Percentiles rank a stretch among this genome's conserved stretches.
Conservation (phyloP, 805 yeast species). For the Blastobotrys americana region DNA sequence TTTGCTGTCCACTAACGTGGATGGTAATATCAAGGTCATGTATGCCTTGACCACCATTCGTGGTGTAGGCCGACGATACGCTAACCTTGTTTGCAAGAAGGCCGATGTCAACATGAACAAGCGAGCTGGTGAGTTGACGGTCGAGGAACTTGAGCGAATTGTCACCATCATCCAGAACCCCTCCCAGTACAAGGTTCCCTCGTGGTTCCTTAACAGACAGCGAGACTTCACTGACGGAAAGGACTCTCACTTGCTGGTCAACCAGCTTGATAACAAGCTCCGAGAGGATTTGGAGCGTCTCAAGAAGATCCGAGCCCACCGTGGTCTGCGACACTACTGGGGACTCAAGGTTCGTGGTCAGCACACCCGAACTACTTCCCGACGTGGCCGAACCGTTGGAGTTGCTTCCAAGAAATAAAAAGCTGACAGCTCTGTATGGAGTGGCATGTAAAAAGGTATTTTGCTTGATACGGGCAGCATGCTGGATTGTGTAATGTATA, state of each 20-base stretch:
- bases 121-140: constrained; percentile 99
- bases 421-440: neutral
- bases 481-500: too few relatives aligned
- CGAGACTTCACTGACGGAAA: constrained; percentile 97
- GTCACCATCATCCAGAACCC: constrained; percentile 99
- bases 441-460: too few relatives aligned
- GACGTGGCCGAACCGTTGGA: constrained; percentile 66
- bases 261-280: constrained; percentile 97
- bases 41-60: constrained; percentile 99
- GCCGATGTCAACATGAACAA: constrained; percentile 97
- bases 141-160: constrained; percentile 99
- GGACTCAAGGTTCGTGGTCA: constrained; percentile 99
- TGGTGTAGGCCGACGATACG: constrained; percentile 99
- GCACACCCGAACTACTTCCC: constrained; percentile 99
- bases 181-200: constrained; percentile 97
- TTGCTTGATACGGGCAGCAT: too few relatives aligned
- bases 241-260: constrained; percentile 97
- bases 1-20: constrained; percentile 99
- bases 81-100: constrained; percentile 99
- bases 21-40: constrained; percentile 99
- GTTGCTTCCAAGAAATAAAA: constrained; percentile 38
- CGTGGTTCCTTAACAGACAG: constrained; percentile 99
- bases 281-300: constrained; percentile 99
- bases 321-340: constrained; percentile 99
- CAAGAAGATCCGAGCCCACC: constrained; percentile 99